Base-by-base conservation (phyloP, 768 basidiomycete genomes). In the Pisolithus albus region DNA sequence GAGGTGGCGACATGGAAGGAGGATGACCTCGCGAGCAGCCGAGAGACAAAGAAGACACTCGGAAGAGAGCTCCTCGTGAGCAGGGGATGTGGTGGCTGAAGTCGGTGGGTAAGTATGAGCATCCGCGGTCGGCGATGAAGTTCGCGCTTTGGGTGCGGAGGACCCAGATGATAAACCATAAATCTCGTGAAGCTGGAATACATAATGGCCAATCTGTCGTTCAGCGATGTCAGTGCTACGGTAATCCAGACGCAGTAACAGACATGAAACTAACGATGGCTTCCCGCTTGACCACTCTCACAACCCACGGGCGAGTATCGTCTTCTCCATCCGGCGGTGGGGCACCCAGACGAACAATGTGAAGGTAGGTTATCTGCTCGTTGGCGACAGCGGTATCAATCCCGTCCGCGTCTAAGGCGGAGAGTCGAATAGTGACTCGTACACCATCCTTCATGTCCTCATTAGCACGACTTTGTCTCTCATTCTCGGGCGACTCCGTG, bases 101-200 rank as follows among this genome's bases (percentile, higher is more conserved):
- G 69, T 51, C 19, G 79, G 79, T 1, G 75, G 77, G 45, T 81
- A 78, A 6, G 78, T 77, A 54, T 77, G 73, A 28, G 64, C 58
- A 19, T 70, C 67, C n/a, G 60, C 51, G 13, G 42, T 62, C 4
- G 75, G 56, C 56, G 70, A 72, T 59, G 65, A 70, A 4, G 70
- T 60, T 8, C 70, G 70, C 15, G 74, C 65, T 24, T 70, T 61
- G 40, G 54, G 55, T 4, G 70, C 56, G 38, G 73, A 67, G 8
- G 77, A 69, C 47, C 78, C 69, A 7, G 87, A 81, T 0, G 89
- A 83, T 5, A 97, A 78, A 45, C 93, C 93, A 59, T 88, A 97
- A 44, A 97, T 97, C 64, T 97, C 93, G 62, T 95, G 92, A 28
- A 97, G 74, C 49, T 93, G 87, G 82, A 97, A 97, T 0, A 91